Conservation (phyloP, 208 protist genomes). For the Acanthamoeba culbertsoni region DNA sequence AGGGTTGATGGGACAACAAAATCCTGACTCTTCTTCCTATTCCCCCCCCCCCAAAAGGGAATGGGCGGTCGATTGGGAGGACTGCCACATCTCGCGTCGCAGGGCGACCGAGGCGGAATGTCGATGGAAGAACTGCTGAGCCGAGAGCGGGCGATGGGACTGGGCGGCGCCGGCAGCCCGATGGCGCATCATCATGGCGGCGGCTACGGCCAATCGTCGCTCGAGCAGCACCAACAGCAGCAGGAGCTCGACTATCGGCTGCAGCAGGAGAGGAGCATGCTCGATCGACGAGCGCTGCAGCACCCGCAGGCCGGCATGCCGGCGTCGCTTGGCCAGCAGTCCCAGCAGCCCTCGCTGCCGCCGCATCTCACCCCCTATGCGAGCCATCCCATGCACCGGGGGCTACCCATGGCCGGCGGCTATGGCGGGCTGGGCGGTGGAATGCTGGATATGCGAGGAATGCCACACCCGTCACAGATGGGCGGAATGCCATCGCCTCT, state of each 20-base stretch:
- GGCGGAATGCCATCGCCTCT: neutral
- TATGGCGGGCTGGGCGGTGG: neutral
- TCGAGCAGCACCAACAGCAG: neutral
- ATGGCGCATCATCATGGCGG: neutral
- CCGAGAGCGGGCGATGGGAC: neutral
- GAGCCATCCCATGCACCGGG: neutral
- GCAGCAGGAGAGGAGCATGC: neutral
- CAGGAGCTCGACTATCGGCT: neutral
- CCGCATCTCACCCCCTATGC: conserved; percentile 32
- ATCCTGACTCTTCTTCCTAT: neutral
- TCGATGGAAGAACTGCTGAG: neutral
- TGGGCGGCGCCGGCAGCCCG: neutral
- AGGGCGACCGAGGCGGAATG: neutral
- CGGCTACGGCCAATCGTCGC: neutral
- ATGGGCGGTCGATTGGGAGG: neutral
- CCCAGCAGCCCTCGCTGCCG: neutral
- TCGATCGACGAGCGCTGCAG: neutral
- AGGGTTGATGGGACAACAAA: neutral
- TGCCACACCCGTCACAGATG: neutral
- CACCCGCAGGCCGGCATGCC: neutral
- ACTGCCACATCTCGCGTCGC: neutral
- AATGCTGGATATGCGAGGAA: neutral
- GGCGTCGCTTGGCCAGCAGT: neutral
- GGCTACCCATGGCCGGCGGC: neutral
- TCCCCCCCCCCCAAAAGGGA: neutral